Conservation (phyloP, 1,139 yeast species). For the Hemisphaericaspora subhashii region DNA sequence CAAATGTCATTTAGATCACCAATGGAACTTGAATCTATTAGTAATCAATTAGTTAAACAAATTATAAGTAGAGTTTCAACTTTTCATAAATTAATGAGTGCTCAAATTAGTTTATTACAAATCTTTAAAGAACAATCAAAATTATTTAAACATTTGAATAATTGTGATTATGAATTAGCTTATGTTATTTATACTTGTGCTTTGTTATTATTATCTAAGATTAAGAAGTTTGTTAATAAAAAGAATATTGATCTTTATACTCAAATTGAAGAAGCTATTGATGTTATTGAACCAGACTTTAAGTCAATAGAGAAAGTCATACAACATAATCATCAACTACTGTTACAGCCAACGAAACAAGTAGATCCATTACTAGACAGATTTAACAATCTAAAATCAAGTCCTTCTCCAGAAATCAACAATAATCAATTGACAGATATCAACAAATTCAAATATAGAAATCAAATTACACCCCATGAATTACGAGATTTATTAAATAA, state of each 20-base stretch:
- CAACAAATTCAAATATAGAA: slow-evolving; percentile 20
- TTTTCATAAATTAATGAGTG: slow-evolving; percentile 7
- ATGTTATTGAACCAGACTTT: slow-evolving; percentile 17
- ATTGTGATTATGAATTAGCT: slow-evolving; percentile 43
- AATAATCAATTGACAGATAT: no score
- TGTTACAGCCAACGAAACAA: background rate
- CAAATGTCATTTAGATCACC: slow-evolving; percentile 2
- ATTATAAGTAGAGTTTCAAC: slow-evolving; percentile 2
- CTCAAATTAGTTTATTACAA: slow-evolving; percentile 35
- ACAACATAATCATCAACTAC: slow-evolving; percentile 1
- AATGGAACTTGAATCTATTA: slow-evolving; percentile 3
- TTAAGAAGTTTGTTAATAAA: slow-evolving; percentile 14
- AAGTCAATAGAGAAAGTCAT: slow-evolving; percentile 8
- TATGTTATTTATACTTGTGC: slow-evolving; percentile 27
- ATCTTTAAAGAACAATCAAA: slow-evolving; percentile 33
- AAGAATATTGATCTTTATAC: slow-evolving; percentile 21
- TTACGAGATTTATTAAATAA: slow-evolving; percentile 20
- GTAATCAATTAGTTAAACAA: slow-evolving; percentile 4
- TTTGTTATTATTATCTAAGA: slow-evolving; percentile 6
- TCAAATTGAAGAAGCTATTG: slow-evolving; percentile 24
- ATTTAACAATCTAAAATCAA: slow-evolving; percentile 15
- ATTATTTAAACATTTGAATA: slow-evolving; percentile 26
- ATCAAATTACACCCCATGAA: slow-evolving; percentile 26
- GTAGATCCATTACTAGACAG: slow-evolving; percentile 27
- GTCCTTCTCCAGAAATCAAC: no score